Evolutionary conservation across 1,139 yeast species (phyloP).

Genomic region (Hyphopichia burtonii): DNA sequence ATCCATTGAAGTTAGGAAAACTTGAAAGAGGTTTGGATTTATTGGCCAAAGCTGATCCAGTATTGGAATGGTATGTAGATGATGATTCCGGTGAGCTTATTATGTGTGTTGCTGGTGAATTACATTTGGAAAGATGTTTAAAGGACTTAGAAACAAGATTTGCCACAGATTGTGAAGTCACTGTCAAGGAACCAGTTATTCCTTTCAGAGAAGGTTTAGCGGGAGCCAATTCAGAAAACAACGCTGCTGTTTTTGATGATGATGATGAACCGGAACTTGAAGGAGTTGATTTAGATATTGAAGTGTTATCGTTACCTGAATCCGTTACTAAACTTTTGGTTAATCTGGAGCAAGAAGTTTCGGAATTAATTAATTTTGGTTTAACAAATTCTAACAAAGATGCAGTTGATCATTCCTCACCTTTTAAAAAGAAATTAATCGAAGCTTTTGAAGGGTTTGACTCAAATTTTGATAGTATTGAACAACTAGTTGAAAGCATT

Average conservation of each 20-base stretch:
- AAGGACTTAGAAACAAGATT: conserved; percentile 87
- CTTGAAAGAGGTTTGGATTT: conserved; percentile 77
- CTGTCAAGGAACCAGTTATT: conserved; percentile 88
- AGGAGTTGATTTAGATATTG: conserved; percentile 51
- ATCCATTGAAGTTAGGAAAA: conserved; percentile 74
- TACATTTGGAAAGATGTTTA: conserved; percentile 87
- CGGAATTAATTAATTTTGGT: conserved; percentile 18
- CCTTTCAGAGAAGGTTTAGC: conserved; percentile 88
- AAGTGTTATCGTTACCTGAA: conserved; percentile 58
- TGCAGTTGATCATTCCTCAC: conserved; percentile 4
- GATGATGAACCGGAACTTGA: conserved; percentile 31
- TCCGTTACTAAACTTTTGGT: conserved; percentile 51
- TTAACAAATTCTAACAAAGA: conserved; percentile 14
- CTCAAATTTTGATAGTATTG: conserved; percentile 16
- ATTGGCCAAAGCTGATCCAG: conserved; percentile 87
- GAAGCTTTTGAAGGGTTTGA: conserved; percentile 23
- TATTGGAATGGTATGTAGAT: conserved; percentile 80
- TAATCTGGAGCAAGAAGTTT: conserved; percentile 40
- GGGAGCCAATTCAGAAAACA: conserved; percentile 21
- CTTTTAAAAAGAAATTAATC: conserved; percentile 32
- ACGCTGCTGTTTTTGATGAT: conserved; percentile 14
- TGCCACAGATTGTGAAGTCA: conserved; percentile 81
- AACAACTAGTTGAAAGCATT: conserved; percentile 43
- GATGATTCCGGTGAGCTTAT: conserved; percentile 88
- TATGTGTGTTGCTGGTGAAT: conserved; percentile 92